Conservation (phyloP, 306 rosid species). For the Mimosa pudica region DNA sequence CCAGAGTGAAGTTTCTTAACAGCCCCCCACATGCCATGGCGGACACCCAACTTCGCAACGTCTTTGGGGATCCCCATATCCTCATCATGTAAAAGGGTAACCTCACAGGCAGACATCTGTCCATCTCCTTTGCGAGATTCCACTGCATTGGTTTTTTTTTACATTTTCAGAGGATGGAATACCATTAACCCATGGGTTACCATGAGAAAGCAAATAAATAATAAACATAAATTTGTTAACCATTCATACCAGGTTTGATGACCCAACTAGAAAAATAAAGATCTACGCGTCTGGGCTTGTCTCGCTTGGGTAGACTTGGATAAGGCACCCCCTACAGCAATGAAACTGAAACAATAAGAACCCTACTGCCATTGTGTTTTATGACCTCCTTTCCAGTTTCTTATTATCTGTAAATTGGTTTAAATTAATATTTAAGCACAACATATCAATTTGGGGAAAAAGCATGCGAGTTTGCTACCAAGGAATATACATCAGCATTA, state of each 20-base stretch:
- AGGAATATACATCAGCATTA: background rate
- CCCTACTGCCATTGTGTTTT: background rate
- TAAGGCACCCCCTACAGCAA: conserved; percentile 74
- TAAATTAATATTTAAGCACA: background rate
- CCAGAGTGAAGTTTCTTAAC: conserved; percentile 92
- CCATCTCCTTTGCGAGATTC: conserved; percentile 96
- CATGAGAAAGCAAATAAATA: conserved; percentile 15
- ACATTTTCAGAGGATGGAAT: conserved; percentile 35
- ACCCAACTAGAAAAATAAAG: conserved; percentile 92
- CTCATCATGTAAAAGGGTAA: conserved; percentile 83
- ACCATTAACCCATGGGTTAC: conserved; percentile 13
- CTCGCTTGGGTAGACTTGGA: conserved; percentile 84
- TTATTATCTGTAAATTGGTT: background rate
- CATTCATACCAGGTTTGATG: conserved; percentile 79
- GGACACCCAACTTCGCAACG: conserved; percentile 94
- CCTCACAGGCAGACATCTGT: conserved; percentile 87
- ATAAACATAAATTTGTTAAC: background rate
- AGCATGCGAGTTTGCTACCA: no score
- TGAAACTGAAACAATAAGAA: conserved; percentile 37
- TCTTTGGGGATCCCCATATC: conserved; percentile 99
- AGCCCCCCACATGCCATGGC: conserved; percentile 99
- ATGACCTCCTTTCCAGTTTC: background rate
- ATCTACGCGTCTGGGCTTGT: conserved; percentile 96
- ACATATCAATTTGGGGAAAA: background rate
- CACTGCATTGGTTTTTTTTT: conserved; percentile 53